Base-by-base conservation (phyloP, 495 filamentous ascomycete species). In the Letharia lupina region DNA sequence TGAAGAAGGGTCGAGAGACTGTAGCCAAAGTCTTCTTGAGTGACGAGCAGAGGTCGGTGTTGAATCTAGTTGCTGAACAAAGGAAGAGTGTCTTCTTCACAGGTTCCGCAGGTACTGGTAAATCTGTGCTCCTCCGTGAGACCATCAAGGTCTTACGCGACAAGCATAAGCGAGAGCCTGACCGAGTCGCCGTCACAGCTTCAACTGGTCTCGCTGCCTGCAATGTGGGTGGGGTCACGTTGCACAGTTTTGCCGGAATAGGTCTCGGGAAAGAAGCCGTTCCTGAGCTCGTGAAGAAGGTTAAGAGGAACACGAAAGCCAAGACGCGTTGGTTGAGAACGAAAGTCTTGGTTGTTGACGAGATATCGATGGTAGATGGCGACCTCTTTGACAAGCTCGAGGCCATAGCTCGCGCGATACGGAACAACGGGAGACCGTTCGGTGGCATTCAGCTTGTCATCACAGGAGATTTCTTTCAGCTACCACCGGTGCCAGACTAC, bases 341-440 rank as follows among this genome's bases (percentile, higher is more conserved):
- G 0, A 93, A 89, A 69, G 84, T 90, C 23, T 83, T 98, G 41
- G 80, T 98, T 61, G 83, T 98, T 69, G 94, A 98, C 75, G 94
- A 98, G 76, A 88, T 98, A 41, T 98, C 94, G 15, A 98, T 98
- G 94, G 91, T 98, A 13, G 95, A 98, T 72, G 95, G 89, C 1
- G 93, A 98, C 62, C 80, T 98, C 0, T 98, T 98, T 67, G 94
- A 98, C 75, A 98, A 98, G 76, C 83, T 98, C 15, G 91, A 96
- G 65, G 83, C 87, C 61, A 88, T 98, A 70, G 93, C 91, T n/a
- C 80, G 93, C 56, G 82, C 77, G 3, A 79, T 88, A 11, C 83
- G 91, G 57, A 96, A 91, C 70, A 97, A 96, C 73, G 94, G 91
- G 13, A 82, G 90, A 10, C 88, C 95, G 0, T 98, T 96, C 78